Evolutionary conservation across 306 rosid genomes (phyloP).

Genomic region (Fagus crenata): DNA sequence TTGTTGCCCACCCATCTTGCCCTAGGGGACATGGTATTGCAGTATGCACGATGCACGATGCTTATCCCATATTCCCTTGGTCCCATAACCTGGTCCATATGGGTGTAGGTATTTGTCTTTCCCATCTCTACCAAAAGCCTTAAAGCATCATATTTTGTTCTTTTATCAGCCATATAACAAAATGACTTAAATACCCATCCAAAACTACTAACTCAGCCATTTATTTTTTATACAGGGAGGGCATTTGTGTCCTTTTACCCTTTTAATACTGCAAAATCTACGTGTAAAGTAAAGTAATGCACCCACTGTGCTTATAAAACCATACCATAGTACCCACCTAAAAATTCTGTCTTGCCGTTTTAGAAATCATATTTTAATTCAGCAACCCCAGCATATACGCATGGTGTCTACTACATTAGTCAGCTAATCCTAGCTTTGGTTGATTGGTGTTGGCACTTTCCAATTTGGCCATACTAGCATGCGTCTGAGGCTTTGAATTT

Average conservation of each 20-base stretch:
- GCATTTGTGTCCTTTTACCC: conserved; percentile 19
- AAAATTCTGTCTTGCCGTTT: too few species aligned
- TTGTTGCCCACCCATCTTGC: too few species aligned
- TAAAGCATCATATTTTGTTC: neutral
- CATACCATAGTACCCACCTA: too few species aligned
- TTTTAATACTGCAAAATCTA: conserved; percentile 38
- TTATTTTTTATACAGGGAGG: neutral
- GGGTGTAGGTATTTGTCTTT: conserved; percentile 23
- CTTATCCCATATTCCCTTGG: too few species aligned
- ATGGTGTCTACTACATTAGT: conserved; percentile 8
- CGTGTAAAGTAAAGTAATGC: conserved; percentile 33
- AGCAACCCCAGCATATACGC: conserved; percentile 28
- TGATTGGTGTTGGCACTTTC: conserved; percentile 12
- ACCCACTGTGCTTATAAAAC: conserved; percentile 10
- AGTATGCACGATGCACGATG: too few species aligned
- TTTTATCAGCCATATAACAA: neutral
- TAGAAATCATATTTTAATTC: neutral
- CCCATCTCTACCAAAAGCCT: neutral
- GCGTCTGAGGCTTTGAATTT: conserved; percentile 27
- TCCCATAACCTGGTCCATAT: neutral
- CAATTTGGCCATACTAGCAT: conserved; percentile 16
- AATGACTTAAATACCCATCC: conserved; percentile 4
- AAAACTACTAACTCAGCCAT: neutral
- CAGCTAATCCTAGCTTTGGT: conserved; percentile 25
- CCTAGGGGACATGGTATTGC: too few species aligned